These are phyloP conservation scores for Helichrysum umbraculigerum DNA, from an alignment of 129 eudicot genomes.

Conservation along the genomic window DNA sequence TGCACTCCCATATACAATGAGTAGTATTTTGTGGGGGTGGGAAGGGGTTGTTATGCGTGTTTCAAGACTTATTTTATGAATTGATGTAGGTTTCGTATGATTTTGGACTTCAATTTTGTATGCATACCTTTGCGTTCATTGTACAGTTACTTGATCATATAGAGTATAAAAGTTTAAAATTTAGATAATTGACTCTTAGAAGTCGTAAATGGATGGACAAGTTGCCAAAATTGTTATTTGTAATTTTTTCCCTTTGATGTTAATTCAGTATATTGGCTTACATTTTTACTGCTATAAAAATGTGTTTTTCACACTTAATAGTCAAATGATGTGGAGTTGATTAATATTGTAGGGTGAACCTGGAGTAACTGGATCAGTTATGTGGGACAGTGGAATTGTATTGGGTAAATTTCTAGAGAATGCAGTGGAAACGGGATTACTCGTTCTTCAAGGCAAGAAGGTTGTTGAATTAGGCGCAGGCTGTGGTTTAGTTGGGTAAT, in stretches of 20 bases:
- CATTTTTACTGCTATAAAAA: neutral
- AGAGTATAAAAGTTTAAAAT: neutral
- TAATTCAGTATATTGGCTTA: conserved; percentile 1
- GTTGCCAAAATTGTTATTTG: neutral
- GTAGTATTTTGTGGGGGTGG: neutral
- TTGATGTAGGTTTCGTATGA: conserved; percentile 1
- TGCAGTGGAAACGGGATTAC: conserved; percentile 61
- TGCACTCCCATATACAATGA: neutral
- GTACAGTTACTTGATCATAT: neutral
- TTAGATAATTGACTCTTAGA: neutral
- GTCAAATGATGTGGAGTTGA: neutral
- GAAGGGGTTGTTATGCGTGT: neutral
- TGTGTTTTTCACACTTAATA: neutral
- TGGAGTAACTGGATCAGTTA: conserved; percentile 95
- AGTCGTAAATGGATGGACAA: neutral
- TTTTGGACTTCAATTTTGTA: neutral
- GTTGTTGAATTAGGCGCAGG: conserved; percentile 90
- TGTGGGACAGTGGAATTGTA: conserved; percentile 98
- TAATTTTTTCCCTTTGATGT: neutral
- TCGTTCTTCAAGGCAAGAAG: conserved; percentile 75
- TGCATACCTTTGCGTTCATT: neutral
- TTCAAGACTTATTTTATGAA: neutral
- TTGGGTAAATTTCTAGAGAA: conserved; percentile 86
- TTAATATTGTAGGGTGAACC: conserved; percentile 53
- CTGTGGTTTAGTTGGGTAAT: conserved; percentile 93